Base-by-base conservation (phyloP, 202 grass and related monocot species). In the Sporobolus alterniflorus region DNA sequence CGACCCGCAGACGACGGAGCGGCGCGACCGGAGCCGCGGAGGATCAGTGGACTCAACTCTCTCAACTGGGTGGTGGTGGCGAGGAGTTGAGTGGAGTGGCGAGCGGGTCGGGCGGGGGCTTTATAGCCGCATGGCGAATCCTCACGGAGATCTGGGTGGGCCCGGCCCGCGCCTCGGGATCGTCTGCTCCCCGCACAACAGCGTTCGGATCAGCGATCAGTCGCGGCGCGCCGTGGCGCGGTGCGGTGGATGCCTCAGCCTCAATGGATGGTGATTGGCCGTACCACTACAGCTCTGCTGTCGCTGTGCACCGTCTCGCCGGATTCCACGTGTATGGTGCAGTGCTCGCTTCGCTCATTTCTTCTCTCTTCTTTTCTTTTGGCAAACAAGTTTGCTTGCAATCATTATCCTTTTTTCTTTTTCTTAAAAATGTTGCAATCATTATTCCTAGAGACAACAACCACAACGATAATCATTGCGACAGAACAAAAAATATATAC, bases 71-170 rank as follows among this genome's bases (percentile, higher is more conserved):
- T 13, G 28, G 7, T 17, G 10, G 21, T 17, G 74, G 49, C 3
- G 65, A 25, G 59, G 6, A 16, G 59, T 20, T 39, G 36, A 39
- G 36, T 39, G 46, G 48, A 62, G 30, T 32, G 82, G 71, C 68
- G 86, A 84, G 49, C 81, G 50, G 86, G 81, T 79, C 86, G 41
- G 3, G 41, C 50, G 73, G 81, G 64, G 66, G 47, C 14, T 89
- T 89, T 89, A 89, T 89, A 89, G 76, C 63, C 12, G 81, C 24
- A 60, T 55, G 78, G 40, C 52, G 85, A 88, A 84, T 89, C 82
- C 52, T 51, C 40, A 43, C 8, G 18, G 55, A 33, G 81, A 84
- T 88, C 60, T 63, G 60, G 60, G 60, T 29, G 60, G 60, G 60
- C 14, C 14, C 15, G 13, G 15, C 6, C 14, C 15, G 15, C 11